Percentiles rank a stretch among this genome's conserved stretches.
phyloP scores from a whole-genome alignment of 176 grass and related monocot genomes.

The Ampelocalamus luodianensis region DNA sequence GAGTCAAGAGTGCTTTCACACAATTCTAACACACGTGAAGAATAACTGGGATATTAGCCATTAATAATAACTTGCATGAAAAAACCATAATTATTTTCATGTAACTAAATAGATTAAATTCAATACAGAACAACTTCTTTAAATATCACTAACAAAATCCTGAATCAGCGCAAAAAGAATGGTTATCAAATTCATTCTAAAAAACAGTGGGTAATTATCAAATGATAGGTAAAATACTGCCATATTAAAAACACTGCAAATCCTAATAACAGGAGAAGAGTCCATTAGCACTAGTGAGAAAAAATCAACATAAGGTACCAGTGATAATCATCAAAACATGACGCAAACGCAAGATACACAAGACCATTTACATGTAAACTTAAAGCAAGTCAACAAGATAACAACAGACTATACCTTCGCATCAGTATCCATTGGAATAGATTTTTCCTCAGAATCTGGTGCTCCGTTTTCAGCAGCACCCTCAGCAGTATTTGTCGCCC shows the following conservation, averaged over 20 bases:
- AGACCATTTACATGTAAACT: background rate
- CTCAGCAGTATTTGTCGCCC: conserved; percentile 14
- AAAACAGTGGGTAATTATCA: background rate
- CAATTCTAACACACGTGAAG: background rate
- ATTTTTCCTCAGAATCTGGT: conserved; percentile 52
- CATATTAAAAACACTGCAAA: background rate
- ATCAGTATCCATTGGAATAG: conserved; percentile 72
- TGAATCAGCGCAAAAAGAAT: background rate
- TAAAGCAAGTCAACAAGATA: conserved; percentile 6
- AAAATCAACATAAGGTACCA: background rate
- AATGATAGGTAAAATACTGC: background rate
- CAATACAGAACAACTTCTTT: background rate
- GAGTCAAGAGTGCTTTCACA: background rate
- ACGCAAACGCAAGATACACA: background rate
- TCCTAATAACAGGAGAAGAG: background rate
- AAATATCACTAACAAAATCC: conserved; percentile 10
- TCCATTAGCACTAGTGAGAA: background rate
- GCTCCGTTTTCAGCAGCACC: conserved; percentile 56
- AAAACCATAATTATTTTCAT: background rate
- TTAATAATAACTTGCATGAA: background rate
- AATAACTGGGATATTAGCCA: background rate
- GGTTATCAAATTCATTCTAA: background rate
- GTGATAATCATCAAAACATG: background rate
- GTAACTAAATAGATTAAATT: conserved; percentile 21
- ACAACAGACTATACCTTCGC: conserved; percentile 56